These are phyloP conservation scores for Kazachstania sp. DNA, from an alignment of 1,139 yeast genomes.

Conservation along the genomic window DNA sequence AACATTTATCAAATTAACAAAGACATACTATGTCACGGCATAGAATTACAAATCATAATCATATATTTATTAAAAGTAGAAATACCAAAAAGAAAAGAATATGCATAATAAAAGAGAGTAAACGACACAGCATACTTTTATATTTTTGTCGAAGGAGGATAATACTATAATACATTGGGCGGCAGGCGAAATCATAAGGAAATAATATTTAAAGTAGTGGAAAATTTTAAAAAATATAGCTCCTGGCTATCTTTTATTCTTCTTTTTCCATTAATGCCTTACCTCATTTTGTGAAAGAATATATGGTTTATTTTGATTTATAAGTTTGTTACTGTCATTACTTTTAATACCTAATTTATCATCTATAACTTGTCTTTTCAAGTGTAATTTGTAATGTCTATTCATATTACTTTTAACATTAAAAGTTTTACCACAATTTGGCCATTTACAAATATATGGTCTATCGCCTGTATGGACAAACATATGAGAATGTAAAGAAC, in stretches of 20 bases:
- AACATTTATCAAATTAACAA: no score
- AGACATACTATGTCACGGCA: no score
- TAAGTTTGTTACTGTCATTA: background rate
- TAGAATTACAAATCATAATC: no score
- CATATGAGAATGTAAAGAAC: constrained; percentile 66
- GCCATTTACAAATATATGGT: constrained; percentile 63
- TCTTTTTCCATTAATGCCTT: background rate
- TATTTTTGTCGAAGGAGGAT: background rate
- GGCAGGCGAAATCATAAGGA: background rate
- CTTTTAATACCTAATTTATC: background rate
- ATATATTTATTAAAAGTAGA: no score
- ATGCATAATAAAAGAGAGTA: no score
- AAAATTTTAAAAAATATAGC: background rate
- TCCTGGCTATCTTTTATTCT: background rate
- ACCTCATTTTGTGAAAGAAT: background rate
- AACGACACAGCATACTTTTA: no score
- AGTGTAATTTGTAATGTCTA: constrained; percentile 59
- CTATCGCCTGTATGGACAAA: constrained; percentile 80
- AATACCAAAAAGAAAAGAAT: no score
- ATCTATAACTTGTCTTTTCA: constrained; percentile 12
- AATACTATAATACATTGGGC: background rate
- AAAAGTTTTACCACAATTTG: constrained; percentile 57
- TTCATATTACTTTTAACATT: constrained; percentile 70
- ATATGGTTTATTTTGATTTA: background rate
- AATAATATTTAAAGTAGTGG: background rate